Evolutionary conservation across 805 yeast genomes (phyloP).

Genomic region (Kregervanrija fluxuum): DNA sequence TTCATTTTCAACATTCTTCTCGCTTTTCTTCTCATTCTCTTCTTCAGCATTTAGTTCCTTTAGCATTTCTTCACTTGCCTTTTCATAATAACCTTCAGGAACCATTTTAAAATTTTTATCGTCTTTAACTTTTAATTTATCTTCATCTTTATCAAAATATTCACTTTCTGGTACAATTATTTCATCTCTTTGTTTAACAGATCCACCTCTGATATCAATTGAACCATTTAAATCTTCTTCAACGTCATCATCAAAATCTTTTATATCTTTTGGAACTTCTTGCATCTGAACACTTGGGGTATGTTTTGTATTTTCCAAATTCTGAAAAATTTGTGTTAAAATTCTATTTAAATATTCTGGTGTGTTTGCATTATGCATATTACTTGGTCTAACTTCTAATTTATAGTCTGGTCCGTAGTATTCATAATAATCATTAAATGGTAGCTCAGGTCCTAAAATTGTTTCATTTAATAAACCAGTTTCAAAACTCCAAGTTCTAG

Average conservation of each 20-base stretch:
- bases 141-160: constrained; percentile 61
- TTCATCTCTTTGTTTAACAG: constrained; percentile 76
- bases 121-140: constrained; percentile 25
- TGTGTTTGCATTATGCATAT: constrained; percentile 93
- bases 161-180: constrained; percentile 67
- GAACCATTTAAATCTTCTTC: constrained; percentile 78
- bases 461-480: constrained; percentile 82
- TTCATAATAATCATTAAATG: constrained; percentile 94
- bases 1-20: background rate
- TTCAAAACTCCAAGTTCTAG: constrained; percentile 92
- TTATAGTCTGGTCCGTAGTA: constrained; percentile 96
- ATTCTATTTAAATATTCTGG: constrained; percentile 88
- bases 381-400: constrained; percentile 88
- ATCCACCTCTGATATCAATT: constrained; percentile 86
- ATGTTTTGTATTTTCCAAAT: constrained; percentile 82
- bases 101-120: constrained; percentile 11
- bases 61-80: constrained; percentile 25
- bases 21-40: background rate
- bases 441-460: constrained; percentile 66
- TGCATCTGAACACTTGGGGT: constrained; percentile 97
- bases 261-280: constrained; percentile 82
- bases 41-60: constrained; percentile 13
- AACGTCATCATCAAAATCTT: constrained; percentile 69
- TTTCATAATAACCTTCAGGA: constrained; percentile 18
- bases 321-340: constrained; percentile 64